These are phyloP conservation scores for Trichoderma reesei DNA, from an alignment of 495 filamentous ascomycete species.

Conservation along the genomic window DNA sequence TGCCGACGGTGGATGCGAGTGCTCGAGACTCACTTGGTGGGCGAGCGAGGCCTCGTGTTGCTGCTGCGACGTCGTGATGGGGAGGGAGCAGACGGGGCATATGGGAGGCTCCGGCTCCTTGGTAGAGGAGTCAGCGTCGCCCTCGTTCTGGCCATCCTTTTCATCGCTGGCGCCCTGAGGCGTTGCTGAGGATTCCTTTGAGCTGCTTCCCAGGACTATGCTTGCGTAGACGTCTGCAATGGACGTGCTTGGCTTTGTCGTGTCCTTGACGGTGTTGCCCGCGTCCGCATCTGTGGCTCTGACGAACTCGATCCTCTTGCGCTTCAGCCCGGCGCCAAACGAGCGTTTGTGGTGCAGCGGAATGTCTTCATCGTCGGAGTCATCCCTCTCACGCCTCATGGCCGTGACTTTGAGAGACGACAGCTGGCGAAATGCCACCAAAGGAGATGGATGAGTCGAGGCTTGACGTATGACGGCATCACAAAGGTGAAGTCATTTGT, in stretches of 20 bases:
- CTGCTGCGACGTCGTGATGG: slow-evolving; percentile 11
- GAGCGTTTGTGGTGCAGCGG: slow-evolving; percentile 62
- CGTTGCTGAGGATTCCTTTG: slow-evolving; percentile 12
- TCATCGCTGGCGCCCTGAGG: slow-evolving; percentile 18
- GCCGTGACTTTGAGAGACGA: background rate
- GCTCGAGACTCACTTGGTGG: slow-evolving; percentile 70
- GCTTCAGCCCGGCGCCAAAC: slow-evolving; percentile 72
- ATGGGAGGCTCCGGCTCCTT: slow-evolving; percentile 13
- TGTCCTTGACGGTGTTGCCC: slow-evolving; percentile 29
- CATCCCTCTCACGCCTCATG: slow-evolving; percentile 12
- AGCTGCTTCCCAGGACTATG: slow-evolving; percentile 46
- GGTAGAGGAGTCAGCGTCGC: slow-evolving; percentile 27
- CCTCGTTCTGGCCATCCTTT: slow-evolving; percentile 20
- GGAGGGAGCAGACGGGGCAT: background rate
- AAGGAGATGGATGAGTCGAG: too few species aligned
- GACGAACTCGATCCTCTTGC: slow-evolving; percentile 73
- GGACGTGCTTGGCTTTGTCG: slow-evolving; percentile 26
- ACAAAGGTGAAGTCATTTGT: too few species aligned
- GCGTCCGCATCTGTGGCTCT: slow-evolving; percentile 47
- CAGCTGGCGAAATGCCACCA: background rate
- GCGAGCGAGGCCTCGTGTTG: slow-evolving; percentile 65
- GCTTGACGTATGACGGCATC: too few species aligned
- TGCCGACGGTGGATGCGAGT: slow-evolving; percentile 77
- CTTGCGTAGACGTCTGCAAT: slow-evolving; percentile 61
- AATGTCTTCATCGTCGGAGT: slow-evolving; percentile 45